Evolutionary conservation across 257 asterid species (phyloP), one percentile per base, ranked within the genome.

Genomic region (Primulina huaijiensis): DNA sequence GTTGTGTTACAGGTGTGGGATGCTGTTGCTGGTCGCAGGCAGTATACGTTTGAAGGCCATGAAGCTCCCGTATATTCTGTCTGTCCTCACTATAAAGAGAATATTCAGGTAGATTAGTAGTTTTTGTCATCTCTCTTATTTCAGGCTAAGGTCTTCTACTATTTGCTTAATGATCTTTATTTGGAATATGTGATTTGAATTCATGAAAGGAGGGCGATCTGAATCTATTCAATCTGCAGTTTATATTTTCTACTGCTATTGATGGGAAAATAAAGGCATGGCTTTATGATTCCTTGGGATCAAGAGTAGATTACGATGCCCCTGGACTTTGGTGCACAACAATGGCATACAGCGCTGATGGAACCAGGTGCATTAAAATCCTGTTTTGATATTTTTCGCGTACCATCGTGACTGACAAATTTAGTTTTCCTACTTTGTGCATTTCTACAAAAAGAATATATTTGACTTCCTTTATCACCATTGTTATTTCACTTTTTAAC

Each of bases 251-350:
- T 50, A 92, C 98, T 60, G 98, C 98, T 35, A 81, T 92, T 62
- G 97, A 92, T 80, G 98, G 97, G 59, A 92, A 92, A 83, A 92
- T 92, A 73, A 92, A 92, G 83, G 98, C 98, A 10, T 92, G 98
- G 98, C 93, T 92, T 29, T 92, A 90, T 74, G 97, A 92, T 75
- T 83, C 94, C 40, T 78, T 90, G 90, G 98, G 98, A 69, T 88
- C 98, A 58, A 82, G 98, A 80, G 98, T 92, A 66, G 98, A 92
- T 77, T 92, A 92, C 84, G 97, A 92, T 86, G 98, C 98, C 70
- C 98, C 98, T 40, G 98, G 98, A 33, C 96, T 74, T 75, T 90
- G 96, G 95, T 92, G 98, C 78, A 90, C 98, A 11, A 90, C 96
- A 71, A 88, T 92, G 98, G 88, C 96, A 30, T 92, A 92, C 76